Conservation (phyloP, 73 alveolate genomes). For the Vitrella brassicaformis region DNA sequence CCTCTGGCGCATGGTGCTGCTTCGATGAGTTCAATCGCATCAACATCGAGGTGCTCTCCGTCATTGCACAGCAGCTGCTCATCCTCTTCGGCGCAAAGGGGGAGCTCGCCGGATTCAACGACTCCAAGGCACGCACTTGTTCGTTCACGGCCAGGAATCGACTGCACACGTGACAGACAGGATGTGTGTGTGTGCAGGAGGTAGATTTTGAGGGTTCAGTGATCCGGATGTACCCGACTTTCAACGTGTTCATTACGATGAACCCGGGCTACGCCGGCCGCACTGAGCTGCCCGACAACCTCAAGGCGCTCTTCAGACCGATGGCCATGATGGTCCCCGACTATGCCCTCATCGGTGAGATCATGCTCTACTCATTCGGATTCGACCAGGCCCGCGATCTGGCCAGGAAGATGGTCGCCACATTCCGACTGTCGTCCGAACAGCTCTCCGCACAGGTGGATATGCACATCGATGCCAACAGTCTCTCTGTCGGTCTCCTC, state of each 20-base stretch:
- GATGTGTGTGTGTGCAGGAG: slow-evolving; percentile 64
- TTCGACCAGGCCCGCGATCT: slow-evolving; percentile 85
- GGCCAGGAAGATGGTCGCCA: slow-evolving; percentile 97
- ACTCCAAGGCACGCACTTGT: background rate
- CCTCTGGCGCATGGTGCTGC: slow-evolving; percentile 99
- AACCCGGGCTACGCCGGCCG: slow-evolving; percentile 87
- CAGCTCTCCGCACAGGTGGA: slow-evolving; percentile 66
- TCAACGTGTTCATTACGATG: slow-evolving; percentile 98
- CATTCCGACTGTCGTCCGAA: slow-evolving; percentile 96
- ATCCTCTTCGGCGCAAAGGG: slow-evolving; percentile 77
- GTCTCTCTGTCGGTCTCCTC: background rate
- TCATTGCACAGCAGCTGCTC: slow-evolving; percentile 73
- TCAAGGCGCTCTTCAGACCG: slow-evolving; percentile 36
- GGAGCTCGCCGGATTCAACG: slow-evolving; percentile 25
- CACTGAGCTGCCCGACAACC: slow-evolving; percentile 36
- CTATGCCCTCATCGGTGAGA: slow-evolving; percentile 96
- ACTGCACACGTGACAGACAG: no score
- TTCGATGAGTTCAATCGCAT: slow-evolving; percentile 97
- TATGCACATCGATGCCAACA: background rate
- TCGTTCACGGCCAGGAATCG: no score
- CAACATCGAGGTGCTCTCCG: slow-evolving; percentile 87
- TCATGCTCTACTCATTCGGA: slow-evolving; percentile 98
- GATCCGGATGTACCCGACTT: slow-evolving; percentile 86
- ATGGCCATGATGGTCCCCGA: slow-evolving; percentile 97
- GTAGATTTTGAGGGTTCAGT: slow-evolving; percentile 82